A percentile compares a stretch with the other conserved stretches of the same genome.
phyloP scores from a whole-genome alignment of 805 yeast genomes.

The Metschnikowia lachancei region DNA sequence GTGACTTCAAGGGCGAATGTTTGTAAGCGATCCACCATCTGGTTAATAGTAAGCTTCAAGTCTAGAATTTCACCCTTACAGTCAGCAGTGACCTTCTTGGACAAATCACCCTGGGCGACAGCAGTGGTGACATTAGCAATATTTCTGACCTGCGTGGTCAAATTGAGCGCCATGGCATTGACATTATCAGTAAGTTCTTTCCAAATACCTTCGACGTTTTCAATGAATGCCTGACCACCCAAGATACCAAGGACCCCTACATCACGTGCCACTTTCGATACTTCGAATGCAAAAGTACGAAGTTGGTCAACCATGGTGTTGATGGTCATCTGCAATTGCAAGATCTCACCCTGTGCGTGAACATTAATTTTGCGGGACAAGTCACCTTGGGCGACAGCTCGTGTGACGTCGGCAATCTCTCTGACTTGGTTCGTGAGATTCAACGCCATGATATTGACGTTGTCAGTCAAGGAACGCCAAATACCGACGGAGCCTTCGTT shows the following conservation, averaged over 20 bases:
- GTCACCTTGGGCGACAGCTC: constrained; percentile 88
- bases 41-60: constrained; percentile 47
- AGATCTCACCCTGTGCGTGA: constrained; percentile 87
- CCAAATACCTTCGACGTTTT: constrained; percentile 85
- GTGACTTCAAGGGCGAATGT: constrained; percentile 48
- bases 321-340: constrained; percentile 80
- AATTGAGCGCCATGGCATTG: constrained; percentile 84
- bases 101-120: constrained; percentile 78
- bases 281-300: constrained; percentile 80
- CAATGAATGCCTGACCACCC: constrained; percentile 84
- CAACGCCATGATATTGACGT: constrained; percentile 84
- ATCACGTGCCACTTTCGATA: constrained; percentile 81
- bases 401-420: constrained; percentile 85
- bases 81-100: constrained; percentile 81
- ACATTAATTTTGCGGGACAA: constrained; percentile 79
- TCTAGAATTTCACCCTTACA: constrained; percentile 55
- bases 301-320: constrained; percentile 87
- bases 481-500: constrained; percentile 83
- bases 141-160: constrained; percentile 84
- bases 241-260: constrained; percentile 86
- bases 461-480: constrained; percentile 81
- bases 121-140: constrained; percentile 87
- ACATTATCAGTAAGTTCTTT: constrained; percentile 81
- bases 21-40: constrained; percentile 51
- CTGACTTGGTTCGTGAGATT: constrained; percentile 69